Base-by-base conservation (phyloP, 768 basidiomycete species). In the Gloeopeniophorella convolvens region DNA sequence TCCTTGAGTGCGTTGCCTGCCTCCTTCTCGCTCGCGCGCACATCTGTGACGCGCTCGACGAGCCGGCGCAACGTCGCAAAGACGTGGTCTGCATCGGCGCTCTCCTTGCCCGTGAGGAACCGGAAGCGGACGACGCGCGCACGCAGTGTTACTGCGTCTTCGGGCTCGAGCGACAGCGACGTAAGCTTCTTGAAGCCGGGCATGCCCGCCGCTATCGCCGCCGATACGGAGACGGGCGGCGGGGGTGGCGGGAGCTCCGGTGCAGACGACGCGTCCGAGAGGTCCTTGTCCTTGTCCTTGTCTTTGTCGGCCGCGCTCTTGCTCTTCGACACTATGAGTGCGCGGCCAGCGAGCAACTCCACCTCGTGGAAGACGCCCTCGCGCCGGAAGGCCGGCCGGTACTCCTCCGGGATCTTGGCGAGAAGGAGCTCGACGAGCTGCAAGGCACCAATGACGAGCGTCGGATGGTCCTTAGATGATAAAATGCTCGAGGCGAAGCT, bases 301-400 rank as follows among this genome's bases (percentile, higher is more conserved):
- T 73, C 66, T 42, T 62, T 68, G 42, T 68, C 70, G 45, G 68
- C n/a, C n/a, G n/a, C 66, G 1, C 75, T 74, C 57, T 82, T 85
- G 6, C 72, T 48, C 59, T 76, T 80, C 12, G 72, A 59, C 0
- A 80, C 72, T 4, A 76, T 70, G 30, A 95, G 70, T 7, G 75
- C 62, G 42, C 84, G 78, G 11, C 74, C 74, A 6, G 91, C 85
- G 24, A 94, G 70, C 8, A 71, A 65, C 57, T 93, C 92, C 31
- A 99, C 82, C 65, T 98, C 96, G 66, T 97, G 89, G 66, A 96
- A 83, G 24, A 98, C 96, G 8, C 96, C 96, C 68, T 99, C 95
- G 24, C 94, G 77, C 18, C 89, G 82, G 75, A 98, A 92, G 0
- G 85, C 82, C 15, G 90, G 86, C 62, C 82, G 83, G 68, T 96